phyloP scores from a whole-genome alignment of 1,284 basidiomycete species.

The Omphalotus olearius region DNA sequence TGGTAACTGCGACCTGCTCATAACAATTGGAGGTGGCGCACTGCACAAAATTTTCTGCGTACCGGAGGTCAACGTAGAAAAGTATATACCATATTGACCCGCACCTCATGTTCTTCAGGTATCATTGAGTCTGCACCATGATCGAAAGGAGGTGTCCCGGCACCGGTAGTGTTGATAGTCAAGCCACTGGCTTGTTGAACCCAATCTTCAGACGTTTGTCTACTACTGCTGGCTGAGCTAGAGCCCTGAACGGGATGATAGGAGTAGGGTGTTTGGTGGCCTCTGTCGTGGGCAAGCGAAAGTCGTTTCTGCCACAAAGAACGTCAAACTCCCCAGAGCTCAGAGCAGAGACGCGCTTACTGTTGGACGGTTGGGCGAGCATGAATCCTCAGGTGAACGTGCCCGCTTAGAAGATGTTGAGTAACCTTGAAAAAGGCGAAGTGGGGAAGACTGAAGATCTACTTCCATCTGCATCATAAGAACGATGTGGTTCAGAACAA shows the following conservation, averaged over 20 bases:
- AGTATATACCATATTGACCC: constrained; percentile 11
- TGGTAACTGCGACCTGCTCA: constrained; percentile 17
- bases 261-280: constrained; percentile 7
- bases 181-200: constrained; percentile 57
- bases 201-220: constrained; percentile 58
- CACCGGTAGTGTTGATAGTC: constrained; percentile 43
- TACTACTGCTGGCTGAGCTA: constrained; percentile 29
- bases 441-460: constrained; percentile 38
- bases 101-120: constrained; percentile 31
- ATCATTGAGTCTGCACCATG: constrained; percentile 4
- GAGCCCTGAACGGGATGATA: constrained; percentile 16
- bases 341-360: constrained; percentile 30
- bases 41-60: background rate
- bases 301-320: constrained; percentile 51
- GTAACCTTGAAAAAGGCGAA: constrained; percentile 30
- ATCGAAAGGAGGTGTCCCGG: constrained; percentile 5
- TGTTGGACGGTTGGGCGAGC: constrained; percentile 42
- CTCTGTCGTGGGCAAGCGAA: constrained; percentile 33
- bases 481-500: background rate
- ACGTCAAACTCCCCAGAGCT: background rate
- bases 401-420: constrained; percentile 44
- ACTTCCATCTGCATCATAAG: constrained; percentile 43
- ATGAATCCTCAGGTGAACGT: constrained; percentile 48
- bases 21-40: background rate
- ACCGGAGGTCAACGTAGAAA: constrained; percentile 3